A percentile compares a stretch with the other conserved stretches of the same genome.
Conservation (phyloP, 2,329 filamentous ascomycete species). For the Neonectria hederae region DNA sequence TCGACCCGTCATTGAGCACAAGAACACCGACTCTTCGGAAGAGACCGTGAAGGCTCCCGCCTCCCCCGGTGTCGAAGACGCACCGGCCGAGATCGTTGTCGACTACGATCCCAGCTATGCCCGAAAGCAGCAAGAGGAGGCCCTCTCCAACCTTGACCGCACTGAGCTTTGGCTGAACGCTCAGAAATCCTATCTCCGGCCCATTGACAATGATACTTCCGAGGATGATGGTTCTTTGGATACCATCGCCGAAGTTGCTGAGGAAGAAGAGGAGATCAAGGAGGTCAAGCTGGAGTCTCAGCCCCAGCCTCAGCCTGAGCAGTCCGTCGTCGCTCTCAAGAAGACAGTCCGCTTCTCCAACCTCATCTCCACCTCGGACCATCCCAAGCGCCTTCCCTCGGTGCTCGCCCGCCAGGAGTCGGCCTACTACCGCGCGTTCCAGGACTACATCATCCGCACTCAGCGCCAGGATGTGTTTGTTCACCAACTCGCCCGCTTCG, state of each 20-base stretch:
- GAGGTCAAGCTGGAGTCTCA: conserved; percentile 43
- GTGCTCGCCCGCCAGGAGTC: conserved; percentile 70
- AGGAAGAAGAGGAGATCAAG: conserved; percentile 41
- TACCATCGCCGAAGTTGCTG: conserved; percentile 48
- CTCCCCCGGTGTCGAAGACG: conserved; percentile 64
- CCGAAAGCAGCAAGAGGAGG: conserved; percentile 74
- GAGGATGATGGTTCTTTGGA: conserved; percentile 50
- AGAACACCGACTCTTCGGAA: conserved; percentile 44
- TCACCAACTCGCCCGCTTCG: conserved; percentile 84
- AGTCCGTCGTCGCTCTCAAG: conserved; percentile 57
- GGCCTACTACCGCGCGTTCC: conserved; percentile 89
- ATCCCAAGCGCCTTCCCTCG: conserved; percentile 61
- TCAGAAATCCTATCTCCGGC: conserved; percentile 80
- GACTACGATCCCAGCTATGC: conserved; percentile 82
- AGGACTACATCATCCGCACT: conserved; percentile 74
- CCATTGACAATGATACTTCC: conserved; percentile 62
- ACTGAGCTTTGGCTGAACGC: conserved; percentile 88
- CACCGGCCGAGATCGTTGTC: conserved; percentile 70
- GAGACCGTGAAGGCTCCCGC: conserved; percentile 46
- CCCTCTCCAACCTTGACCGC: conserved; percentile 80
- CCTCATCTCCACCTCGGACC: conserved; percentile 54
- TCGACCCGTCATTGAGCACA: conserved; percentile 54
- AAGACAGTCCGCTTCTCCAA: conserved; percentile 82
- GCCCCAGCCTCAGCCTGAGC: conserved; percentile 39
- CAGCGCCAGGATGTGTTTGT: conserved; percentile 81